Percentiles rank a stretch among this genome's conserved stretches.
Evolutionary conservation across 306 rosid genomes (phyloP).

Genomic region (Ammopiptanthus mongolicus): DNA sequence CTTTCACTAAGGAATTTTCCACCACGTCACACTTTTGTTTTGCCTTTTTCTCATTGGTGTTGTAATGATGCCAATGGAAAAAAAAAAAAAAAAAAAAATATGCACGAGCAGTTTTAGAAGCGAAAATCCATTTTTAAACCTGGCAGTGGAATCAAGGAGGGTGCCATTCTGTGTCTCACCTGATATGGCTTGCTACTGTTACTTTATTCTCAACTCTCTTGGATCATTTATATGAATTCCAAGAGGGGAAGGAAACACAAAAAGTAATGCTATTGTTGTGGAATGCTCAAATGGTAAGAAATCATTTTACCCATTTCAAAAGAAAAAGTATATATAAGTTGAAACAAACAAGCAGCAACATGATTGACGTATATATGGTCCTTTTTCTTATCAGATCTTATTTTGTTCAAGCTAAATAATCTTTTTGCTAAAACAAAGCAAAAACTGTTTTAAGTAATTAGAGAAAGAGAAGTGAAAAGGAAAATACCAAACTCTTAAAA

Average conservation of each 20-base stretch:
- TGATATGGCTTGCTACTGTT: conserved; percentile 4
- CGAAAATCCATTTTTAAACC: conserved; percentile 11
- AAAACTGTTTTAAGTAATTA: no score
- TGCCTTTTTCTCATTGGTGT: not conserved
- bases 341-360: not conserved
- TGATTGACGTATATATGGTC: not conserved
- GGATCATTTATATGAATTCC: not conserved
- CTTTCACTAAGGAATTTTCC: conserved; percentile 22
- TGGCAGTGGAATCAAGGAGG: not conserved
- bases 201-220: conserved; percentile 7
- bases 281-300: not conserved
- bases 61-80: not conserved
- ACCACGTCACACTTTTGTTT: conserved; percentile 4
- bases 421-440: no score
- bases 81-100: not conserved
- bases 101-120: not conserved
- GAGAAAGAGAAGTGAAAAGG: no score
- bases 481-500: no score
- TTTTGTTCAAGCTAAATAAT: no score
- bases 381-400: not conserved
- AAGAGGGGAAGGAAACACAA: not conserved
- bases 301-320: not conserved
- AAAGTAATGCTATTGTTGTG: not conserved
- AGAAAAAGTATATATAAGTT: not conserved
- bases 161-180: conserved; percentile 19